Base-by-base conservation (phyloP, 192 early-diverging fungal species). In the Backusella psychrophila region DNA sequence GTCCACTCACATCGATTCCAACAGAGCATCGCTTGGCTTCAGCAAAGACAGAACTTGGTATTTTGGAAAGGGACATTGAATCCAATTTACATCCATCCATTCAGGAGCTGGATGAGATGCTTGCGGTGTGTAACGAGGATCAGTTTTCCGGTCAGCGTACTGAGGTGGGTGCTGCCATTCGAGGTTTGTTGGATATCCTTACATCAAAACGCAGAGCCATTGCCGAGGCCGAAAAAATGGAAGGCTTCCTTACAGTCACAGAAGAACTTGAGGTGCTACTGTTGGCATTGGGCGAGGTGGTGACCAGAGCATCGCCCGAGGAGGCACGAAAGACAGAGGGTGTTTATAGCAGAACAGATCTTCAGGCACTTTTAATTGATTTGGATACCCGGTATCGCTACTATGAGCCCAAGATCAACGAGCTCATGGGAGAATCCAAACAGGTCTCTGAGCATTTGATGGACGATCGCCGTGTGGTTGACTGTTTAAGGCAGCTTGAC, bases 211-310 rank as follows among this genome's bases (percentile, higher is more conserved):
- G 76, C 31, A 17, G 71, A 33, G 72, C 73, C 31, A 78, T 86
- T 66, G 56, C 38, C 1, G 76, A 79, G 70, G 85, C 85, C 15
- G 34, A 73, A 17, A 78, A 80, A 44, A 44, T 86, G 75, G 78
- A 72, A 36, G 69, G 66, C 1, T 81, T 86, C 49, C 56, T 83
- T 29, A 82, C 72, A 4, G 78, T 78, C 14, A 75, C 77, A 4
- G 85, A 86, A 35, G 85, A 82, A 76, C 49, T 81, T 31, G 80
- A 86, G 23, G 78, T 81, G 7, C 66, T 86, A 21, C 75, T 86
- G 36, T 69, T 44, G 9, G 80, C 82, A 8, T 59, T 86, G n/a
- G 68, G 78, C n/a, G 85, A 86, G 35, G 77, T 84, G 5, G 69
- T 85, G 0, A 77, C 76, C 12, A 52, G 69, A 59, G 77, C 82